Evolutionary conservation across 208 protist genomes (phyloP), one percentile per base, ranked within the genome.

Genomic region (Sergeia podlipaevii): DNA sequence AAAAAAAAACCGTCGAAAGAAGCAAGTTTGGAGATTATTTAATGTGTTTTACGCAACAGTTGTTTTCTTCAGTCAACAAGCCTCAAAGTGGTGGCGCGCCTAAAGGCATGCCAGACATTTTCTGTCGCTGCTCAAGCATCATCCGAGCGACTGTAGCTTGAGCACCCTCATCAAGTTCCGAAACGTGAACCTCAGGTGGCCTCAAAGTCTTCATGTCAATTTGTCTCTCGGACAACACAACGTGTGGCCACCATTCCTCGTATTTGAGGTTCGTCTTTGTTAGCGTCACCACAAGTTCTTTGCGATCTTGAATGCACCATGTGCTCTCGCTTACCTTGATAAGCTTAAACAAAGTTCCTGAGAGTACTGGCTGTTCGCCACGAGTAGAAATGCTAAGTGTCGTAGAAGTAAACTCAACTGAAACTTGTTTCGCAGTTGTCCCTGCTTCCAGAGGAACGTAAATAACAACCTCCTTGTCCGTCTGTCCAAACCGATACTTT

Each of bases 91-190:
- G n/a, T n/a, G n/a, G n/a, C n/a, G n/a, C n/a, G n/a, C n/a, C n/a
- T n/a, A 15, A 15, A 26, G 20, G 11, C 6, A 43, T 49, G 0
- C 43, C 54, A 2, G 30, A 21, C 4, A 36, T 43, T 51, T 92
- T 90, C 55, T 93, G 79, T 17, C 71, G 71, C 41, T 96, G 91
- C 41, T 96, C 94, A 67, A 82, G 82, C 88, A 97, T 96, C 93
- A 96, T 96, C 43, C 87, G 82, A 15, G 84, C 78, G 8, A 96
- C 77, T n/a, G 68, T 85, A 2, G 89, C 82, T 48, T 90, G 89
- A 26, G 85, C 80, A 21, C 82, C 80, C 2, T 77, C 85, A 52
- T 95, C 89, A 1, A 95, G 60, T 6, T 91, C 80, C 7, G 70
- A 76, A 29, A 95, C 55, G 24, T 80, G 70, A 24, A 85, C 77